Percentiles rank a stretch among this genome's conserved stretches.
phyloP scores from a whole-genome alignment of 371 early-diverging fungal genomes.

The Amoeboaphelidium protococcarum region DNA sequence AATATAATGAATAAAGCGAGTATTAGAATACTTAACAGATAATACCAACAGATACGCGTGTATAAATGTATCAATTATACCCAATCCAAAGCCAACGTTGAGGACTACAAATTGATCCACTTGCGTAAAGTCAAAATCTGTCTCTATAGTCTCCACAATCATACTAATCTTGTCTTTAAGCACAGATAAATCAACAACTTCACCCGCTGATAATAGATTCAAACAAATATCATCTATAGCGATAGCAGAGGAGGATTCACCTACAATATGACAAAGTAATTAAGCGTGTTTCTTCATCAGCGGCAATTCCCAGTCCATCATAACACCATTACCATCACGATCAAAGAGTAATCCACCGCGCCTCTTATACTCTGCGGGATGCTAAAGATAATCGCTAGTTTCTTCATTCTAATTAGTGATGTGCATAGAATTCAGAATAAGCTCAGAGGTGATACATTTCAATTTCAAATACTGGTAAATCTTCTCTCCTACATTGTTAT shows the following conservation, averaged over 20 bases:
- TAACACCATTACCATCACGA: constrained; percentile 64
- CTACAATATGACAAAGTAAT: constrained; percentile 38
- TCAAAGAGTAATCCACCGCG: too few species aligned
- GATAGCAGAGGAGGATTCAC: constrained; percentile 19
- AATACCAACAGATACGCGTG: neutral
- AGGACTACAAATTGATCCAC: constrained; percentile 1
- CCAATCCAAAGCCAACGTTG: constrained; percentile 75
- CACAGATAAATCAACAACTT: neutral
- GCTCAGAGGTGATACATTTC: too few species aligned
- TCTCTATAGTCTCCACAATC: neutral
- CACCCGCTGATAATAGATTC: neutral
- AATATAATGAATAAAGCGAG: constrained; percentile 44
- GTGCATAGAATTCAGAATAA: too few species aligned
- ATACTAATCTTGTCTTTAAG: neutral
- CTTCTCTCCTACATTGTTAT: too few species aligned
- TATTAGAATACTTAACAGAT: neutral
- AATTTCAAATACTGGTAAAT: too few species aligned
- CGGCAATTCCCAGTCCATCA: constrained; percentile 95
- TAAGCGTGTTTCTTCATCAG: constrained; percentile 69
- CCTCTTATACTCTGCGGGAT: too few species aligned
- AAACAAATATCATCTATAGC: neutral
- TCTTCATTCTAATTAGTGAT: too few species aligned
- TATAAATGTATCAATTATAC: constrained; percentile 38
- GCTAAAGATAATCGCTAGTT: too few species aligned
- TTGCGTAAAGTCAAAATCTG: neutral